A percentile compares a stretch with the other conserved stretches of the same genome.
Conservation (phyloP, 768 basidiomycete species). For the Hydnomerulius pinastri region DNA sequence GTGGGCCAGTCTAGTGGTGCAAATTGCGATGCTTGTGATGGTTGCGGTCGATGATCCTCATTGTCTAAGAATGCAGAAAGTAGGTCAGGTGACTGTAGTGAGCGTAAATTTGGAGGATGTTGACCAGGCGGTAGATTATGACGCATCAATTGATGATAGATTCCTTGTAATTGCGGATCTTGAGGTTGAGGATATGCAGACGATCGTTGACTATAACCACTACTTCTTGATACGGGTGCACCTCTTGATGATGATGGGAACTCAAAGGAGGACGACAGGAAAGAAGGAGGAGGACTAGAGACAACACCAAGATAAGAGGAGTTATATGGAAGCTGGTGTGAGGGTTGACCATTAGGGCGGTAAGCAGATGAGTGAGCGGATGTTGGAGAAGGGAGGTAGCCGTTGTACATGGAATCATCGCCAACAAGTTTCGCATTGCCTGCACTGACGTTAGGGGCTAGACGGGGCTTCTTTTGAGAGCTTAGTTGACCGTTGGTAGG, state of each 20-base stretch:
- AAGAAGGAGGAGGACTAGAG: slow-evolving; percentile 21
- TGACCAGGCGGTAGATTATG: slow-evolving; percentile 26
- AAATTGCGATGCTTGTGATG: slow-evolving; percentile 26
- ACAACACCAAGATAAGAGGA: slow-evolving; percentile 23
- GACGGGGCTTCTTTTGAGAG: slow-evolving; percentile 33
- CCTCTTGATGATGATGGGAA: slow-evolving; percentile 32
- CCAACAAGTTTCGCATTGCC: slow-evolving; percentile 25
- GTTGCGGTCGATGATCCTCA: slow-evolving; percentile 26
- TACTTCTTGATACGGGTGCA: slow-evolving; percentile 20
- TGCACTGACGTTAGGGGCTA: slow-evolving; percentile 24
- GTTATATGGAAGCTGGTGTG: slow-evolving; percentile 28
- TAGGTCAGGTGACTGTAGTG: slow-evolving; percentile 28
- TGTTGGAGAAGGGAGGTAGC: slow-evolving; percentile 34
- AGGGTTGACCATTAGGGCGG: slow-evolving; percentile 28
- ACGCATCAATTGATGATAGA: slow-evolving; percentile 33
- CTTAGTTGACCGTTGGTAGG: slow-evolving; percentile 25
- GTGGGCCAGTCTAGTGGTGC: slow-evolving; percentile 36
- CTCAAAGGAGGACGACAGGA: slow-evolving; percentile 29
- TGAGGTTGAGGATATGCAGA: slow-evolving; percentile 30
- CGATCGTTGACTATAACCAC: slow-evolving; percentile 28
- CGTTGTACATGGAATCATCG: slow-evolving; percentile 32
- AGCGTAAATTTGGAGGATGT: slow-evolving; percentile 15
- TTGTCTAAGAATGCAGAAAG: slow-evolving; percentile 33
- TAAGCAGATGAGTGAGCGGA: slow-evolving; percentile 29
- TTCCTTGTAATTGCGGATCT: slow-evolving; percentile 31